These are phyloP conservation scores for Sporisorium reilianum DNA, from an alignment of 1,284 basidiomycete genomes.

Conservation along the genomic window DNA sequence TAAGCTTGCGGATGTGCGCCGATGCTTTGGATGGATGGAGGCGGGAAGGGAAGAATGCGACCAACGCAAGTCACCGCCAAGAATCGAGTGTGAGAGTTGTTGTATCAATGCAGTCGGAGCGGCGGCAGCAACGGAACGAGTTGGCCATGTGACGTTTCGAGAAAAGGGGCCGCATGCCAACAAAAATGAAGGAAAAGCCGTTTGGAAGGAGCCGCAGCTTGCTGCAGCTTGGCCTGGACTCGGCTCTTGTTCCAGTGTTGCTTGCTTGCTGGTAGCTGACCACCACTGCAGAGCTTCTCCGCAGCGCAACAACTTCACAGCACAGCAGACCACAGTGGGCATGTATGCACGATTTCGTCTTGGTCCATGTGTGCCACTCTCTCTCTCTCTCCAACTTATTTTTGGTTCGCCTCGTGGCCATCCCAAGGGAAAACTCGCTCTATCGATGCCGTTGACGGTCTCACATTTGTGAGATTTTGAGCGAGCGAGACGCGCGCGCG, in stretches of 20 bases:
- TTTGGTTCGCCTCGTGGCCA: constrained; percentile 14
- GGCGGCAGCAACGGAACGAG: background rate
- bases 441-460: background rate
- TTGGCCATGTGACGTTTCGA: constrained; percentile 20
- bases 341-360: constrained; percentile 29
- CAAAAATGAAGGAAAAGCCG: background rate
- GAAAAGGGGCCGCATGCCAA: background rate
- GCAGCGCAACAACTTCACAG: constrained; percentile 9
- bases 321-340: background rate
- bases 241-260: constrained; percentile 6
- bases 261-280: background rate
- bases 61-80: background rate
- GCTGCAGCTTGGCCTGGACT: too few relatives aligned
- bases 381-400: constrained; percentile 8
- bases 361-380: constrained; percentile 24
- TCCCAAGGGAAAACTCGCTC: background rate
- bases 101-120: background rate
- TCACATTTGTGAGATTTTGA: constrained; percentile 1
- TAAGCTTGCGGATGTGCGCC: constrained; percentile 4
- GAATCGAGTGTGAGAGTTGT: background rate
- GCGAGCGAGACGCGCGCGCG: constrained; percentile 10
- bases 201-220: background rate
- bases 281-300: background rate
- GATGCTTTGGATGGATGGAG: constrained; percentile 6
- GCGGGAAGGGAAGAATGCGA: background rate